Conservation (phyloP, 257 asterid species). For the Solanum pimpinellifolium region DNA sequence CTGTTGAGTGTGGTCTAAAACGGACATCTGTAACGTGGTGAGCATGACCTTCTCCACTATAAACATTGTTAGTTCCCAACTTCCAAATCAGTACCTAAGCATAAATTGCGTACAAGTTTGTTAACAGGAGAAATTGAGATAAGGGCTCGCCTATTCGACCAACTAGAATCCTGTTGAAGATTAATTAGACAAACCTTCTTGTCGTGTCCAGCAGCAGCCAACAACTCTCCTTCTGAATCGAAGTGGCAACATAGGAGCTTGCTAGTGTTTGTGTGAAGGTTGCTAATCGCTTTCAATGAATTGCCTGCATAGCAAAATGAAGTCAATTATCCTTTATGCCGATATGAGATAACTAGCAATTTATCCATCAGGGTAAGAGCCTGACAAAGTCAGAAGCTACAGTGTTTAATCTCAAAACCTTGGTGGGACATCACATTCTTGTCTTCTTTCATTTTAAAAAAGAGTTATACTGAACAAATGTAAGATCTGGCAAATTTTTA, state of each 20-base stretch:
- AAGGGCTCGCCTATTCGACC: not conserved
- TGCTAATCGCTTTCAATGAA: conserved; percentile 9
- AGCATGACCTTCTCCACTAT: conserved; percentile 11
- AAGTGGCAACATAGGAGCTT: conserved; percentile 41
- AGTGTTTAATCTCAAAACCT: not conserved
- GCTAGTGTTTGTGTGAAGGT: conserved; percentile 17
- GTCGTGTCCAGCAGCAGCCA: conserved; percentile 48
- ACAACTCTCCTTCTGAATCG: conserved; percentile 21
- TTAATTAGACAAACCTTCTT: conserved; percentile 23
- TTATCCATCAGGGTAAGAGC: not conserved
- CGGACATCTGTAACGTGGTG: conserved; percentile 32
- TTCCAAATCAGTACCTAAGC: conserved; percentile 26
- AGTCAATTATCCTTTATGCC: not conserved
- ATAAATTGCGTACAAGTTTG: not conserved
- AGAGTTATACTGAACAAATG: not conserved
- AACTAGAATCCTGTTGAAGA: not conserved
- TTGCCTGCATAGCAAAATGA: conserved; percentile 12
- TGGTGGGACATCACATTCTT: not conserved
- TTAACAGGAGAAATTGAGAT: not conserved
- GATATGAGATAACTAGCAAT: not conserved
- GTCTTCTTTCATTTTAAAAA: not conserved
- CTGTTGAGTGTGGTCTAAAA: conserved; percentile 25
- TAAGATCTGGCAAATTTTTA: not conserved
- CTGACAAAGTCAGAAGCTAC: not conserved
- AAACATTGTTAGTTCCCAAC: not conserved